A percentile compares a stretch with the other conserved stretches of the same genome.
Evolutionary conservation across 2,329 filamentous ascomycete genomes (phyloP).

Genomic region (Fusarium keratoplasticum): DNA sequence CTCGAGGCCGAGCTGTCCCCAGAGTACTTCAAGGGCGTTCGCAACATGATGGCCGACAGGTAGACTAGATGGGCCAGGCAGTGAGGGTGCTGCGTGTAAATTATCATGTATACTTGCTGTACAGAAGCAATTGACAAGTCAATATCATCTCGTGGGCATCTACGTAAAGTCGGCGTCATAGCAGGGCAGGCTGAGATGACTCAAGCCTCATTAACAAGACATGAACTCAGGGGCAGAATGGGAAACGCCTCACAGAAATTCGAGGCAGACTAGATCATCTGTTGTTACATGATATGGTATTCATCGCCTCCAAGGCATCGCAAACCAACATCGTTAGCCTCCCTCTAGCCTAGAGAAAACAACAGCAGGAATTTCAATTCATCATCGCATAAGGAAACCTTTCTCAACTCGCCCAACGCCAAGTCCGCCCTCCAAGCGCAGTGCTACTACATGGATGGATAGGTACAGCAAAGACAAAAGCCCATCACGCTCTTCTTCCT

Average conservation of each 20-base stretch:
- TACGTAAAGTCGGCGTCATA: not conserved
- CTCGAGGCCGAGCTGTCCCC: constrained; percentile 73
- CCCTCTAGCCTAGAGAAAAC: constrained; percentile 22
- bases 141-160: not conserved
- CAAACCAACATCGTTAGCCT: constrained; percentile 24
- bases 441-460: constrained; percentile 38
- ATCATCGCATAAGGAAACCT: constrained; percentile 41
- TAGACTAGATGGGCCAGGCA: constrained; percentile 54
- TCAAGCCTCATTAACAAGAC: not conserved
- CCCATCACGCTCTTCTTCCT: constrained; percentile 1
- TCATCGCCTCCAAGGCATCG: constrained; percentile 20
- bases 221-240: not conserved
- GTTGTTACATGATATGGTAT: constrained; percentile 29
- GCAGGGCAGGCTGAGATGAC: not conserved
- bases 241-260: not conserved
- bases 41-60: constrained; percentile 86
- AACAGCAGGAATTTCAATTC: constrained; percentile 32
- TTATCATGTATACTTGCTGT: constrained; percentile 47
- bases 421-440: constrained; percentile 33
- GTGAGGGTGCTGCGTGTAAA: constrained; percentile 44
- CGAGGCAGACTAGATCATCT: not conserved
- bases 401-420: constrained; percentile 44
- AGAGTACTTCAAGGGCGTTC: constrained; percentile 79
- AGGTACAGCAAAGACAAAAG: constrained; percentile 4
- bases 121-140: constrained; percentile 36